Percentiles rank a stretch among this genome's conserved stretches.
These are phyloP conservation scores for Dovyalis caffra DNA, from an alignment of 345 rosid species.

Conservation along the genomic window DNA sequence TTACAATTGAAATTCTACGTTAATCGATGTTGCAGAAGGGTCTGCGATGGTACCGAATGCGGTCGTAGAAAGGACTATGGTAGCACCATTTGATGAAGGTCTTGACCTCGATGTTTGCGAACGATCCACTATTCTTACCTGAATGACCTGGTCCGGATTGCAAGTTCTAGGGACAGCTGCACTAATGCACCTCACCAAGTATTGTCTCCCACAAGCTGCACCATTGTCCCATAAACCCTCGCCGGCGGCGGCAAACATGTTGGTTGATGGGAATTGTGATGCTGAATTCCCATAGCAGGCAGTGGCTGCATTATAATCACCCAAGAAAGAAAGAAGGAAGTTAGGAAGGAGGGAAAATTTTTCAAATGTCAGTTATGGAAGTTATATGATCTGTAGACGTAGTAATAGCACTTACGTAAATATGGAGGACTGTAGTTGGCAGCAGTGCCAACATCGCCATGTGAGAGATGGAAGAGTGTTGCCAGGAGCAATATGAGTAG, in stretches of 20 bases:
- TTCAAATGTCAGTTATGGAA: background rate
- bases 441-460: conserved; percentile 47
- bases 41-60: conserved; percentile 44
- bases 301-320: conserved; percentile 35
- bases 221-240: conserved; percentile 73
- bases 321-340: background rate
- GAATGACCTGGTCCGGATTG: conserved; percentile 28
- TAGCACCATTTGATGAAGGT: conserved; percentile 33
- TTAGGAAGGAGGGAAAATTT: background rate
- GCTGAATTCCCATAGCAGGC: conserved; percentile 47
- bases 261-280: conserved; percentile 47
- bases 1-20: conserved; percentile 50
- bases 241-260: conserved; percentile 54
- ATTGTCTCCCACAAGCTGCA: conserved; percentile 54
- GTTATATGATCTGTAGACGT: background rate
- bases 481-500: background rate
- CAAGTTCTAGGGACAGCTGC: conserved; percentile 35
- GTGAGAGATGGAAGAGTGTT: background rate
- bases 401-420: conserved; percentile 33
- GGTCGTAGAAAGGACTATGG: conserved; percentile 42
- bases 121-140: conserved; percentile 43
- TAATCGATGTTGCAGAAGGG: conserved; percentile 22
- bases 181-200: conserved; percentile 55
- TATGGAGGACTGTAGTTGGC: conserved; percentile 44
- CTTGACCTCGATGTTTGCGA: conserved; percentile 35